Conservation (phyloP, 768 basidiomycete species). For the Cystobasidium onofrii region DNA sequence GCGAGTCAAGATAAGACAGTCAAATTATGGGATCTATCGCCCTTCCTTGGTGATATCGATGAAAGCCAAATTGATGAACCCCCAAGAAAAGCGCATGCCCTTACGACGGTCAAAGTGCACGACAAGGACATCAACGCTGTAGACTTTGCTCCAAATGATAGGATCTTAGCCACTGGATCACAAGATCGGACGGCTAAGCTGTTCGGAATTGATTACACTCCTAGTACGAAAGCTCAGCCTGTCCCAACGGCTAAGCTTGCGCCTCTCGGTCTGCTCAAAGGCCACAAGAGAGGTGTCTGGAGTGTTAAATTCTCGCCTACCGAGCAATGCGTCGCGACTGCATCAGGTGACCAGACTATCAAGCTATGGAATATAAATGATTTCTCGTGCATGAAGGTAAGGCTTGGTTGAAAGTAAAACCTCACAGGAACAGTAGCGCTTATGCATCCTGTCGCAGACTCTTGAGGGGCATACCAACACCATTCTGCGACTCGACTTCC, state of each 20-base stretch:
- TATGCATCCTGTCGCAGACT: constrained; percentile 53
- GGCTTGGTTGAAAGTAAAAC: not conserved
- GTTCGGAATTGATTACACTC: constrained; percentile 62
- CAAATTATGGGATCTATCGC: constrained; percentile 90
- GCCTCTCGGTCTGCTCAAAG: constrained; percentile 68
- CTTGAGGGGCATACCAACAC: constrained; percentile 99
- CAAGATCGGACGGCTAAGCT: constrained; percentile 93
- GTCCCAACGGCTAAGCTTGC: constrained; percentile 4
- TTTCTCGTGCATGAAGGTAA: constrained; percentile 69
- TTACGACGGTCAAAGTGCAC: constrained; percentile 81
- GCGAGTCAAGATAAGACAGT: constrained; percentile 95
- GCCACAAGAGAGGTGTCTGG: constrained; percentile 97
- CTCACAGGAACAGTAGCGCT: too few species aligned
- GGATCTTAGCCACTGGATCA: constrained; percentile 79
- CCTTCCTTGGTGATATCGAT: constrained; percentile 32
- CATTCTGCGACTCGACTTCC: constrained; percentile 82
- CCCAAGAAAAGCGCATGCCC: constrained; percentile 49
- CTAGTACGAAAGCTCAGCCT: constrained; percentile 52
- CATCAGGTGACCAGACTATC: constrained; percentile 89
- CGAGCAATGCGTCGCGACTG: constrained; percentile 79
- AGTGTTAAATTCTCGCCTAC: constrained; percentile 74
- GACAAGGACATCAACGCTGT: constrained; percentile 98
- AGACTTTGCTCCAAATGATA: constrained; percentile 83
- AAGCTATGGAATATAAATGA: constrained; percentile 91
- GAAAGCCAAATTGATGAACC: not conserved